phyloP scores from a whole-genome alignment of 139 green algal species.

The Closterium sp. region DNA sequence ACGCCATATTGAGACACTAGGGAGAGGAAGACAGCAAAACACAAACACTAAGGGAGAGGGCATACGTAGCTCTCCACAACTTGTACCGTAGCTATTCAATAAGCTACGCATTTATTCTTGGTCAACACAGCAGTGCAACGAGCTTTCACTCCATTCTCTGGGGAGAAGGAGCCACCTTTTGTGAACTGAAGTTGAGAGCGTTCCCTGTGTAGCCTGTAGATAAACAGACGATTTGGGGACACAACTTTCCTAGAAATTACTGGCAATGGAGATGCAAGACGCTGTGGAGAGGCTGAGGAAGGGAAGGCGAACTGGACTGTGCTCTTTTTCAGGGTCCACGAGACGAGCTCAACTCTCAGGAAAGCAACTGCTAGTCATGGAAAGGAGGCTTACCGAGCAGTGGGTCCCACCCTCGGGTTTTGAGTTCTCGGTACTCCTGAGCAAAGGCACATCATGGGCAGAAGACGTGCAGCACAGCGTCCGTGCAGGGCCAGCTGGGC shows the following conservation, averaged over 20 bases:
- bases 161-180: neutral
- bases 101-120: too few species aligned
- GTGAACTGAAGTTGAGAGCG: neutral
- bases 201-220: neutral
- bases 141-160: neutral
- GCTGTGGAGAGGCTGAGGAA: neutral
- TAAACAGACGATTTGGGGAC: too few species aligned
- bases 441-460: constrained; percentile 28
- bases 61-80: too few species aligned
- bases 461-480: constrained; percentile 43
- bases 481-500: constrained; percentile 18
- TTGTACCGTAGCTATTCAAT: too few species aligned
- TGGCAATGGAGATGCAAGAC: neutral
- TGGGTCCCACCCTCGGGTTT: constrained; percentile 21
- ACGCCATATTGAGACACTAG: too few species aligned
- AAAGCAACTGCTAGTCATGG: neutral
- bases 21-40: too few species aligned
- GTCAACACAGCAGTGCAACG: too few species aligned
- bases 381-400: neutral
- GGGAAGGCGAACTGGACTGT: neutral
- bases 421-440: constrained; percentile 45
- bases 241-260: too few species aligned
- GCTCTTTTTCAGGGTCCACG: too few species aligned
- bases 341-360: too few species aligned
- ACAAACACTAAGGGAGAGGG: too few species aligned